Conservation (phyloP, 106 monocot species). For the Chionographis japonica region DNA sequence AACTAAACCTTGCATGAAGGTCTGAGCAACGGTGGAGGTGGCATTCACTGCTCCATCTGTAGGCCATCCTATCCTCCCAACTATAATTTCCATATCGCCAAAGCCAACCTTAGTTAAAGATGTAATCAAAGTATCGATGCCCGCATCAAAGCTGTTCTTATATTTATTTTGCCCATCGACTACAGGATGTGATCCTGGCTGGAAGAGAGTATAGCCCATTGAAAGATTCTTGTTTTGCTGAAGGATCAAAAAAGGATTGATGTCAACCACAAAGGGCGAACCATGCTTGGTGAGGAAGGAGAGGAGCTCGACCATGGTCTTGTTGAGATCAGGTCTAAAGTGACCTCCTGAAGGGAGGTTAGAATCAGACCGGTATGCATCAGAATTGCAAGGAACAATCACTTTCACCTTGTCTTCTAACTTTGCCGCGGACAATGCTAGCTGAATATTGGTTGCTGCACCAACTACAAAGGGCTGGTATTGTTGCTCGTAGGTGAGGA, state of each 20-base stretch:
- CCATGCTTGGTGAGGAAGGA: conserved; percentile 55
- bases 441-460: conserved; percentile 68
- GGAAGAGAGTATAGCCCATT: conserved; percentile 52
- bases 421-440: conserved; percentile 40
- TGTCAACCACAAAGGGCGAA: conserved; percentile 71
- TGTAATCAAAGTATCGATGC: conserved; percentile 57
- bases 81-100: conserved; percentile 59
- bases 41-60: conserved; percentile 79
- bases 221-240: conserved; percentile 58
- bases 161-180: conserved; percentile 64
- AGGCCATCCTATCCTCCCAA: conserved; percentile 90
- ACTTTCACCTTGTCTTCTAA: conserved; percentile 63
- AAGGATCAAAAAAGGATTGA: conserved; percentile 62
- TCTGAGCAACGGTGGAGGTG: conserved; percentile 40
- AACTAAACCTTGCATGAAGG: conserved; percentile 61
- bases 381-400: conserved; percentile 70
- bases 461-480: conserved; percentile 57
- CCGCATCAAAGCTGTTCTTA: conserved; percentile 52
- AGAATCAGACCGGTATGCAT: conserved; percentile 41
- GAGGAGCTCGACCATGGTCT: conserved; percentile 73
- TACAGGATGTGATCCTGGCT: conserved; percentile 33
- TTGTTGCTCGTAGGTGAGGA: conserved; percentile 43
- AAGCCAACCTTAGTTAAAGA: conserved; percentile 51
- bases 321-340: conserved; percentile 72
- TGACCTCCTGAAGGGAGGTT: conserved; percentile 66